Evolutionary conservation across 495 filamentous ascomycete genomes (phyloP).

Genomic region (Talaromyces trachyspermus): DNA sequence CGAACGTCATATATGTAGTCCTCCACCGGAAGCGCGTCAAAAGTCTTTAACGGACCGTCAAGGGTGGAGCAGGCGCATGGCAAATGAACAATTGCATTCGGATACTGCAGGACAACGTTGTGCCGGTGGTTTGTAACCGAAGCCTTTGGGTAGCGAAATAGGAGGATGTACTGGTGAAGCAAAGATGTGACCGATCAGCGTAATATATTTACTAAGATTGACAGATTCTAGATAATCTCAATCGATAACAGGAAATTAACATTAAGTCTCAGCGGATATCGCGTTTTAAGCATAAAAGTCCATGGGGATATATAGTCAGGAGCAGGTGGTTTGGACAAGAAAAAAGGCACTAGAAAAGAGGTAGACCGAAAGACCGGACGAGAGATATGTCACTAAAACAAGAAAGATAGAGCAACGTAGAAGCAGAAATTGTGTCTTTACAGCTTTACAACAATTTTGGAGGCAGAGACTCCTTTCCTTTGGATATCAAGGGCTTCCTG

Average conservation of each 20-base stretch:
- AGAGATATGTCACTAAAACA: too few species aligned
- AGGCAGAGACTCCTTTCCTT: slow-evolving; percentile 14
- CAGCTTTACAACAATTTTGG: slow-evolving; percentile 7
- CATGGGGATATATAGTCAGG: not conserved
- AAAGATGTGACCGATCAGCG: too few species aligned
- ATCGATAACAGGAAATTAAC: not conserved
- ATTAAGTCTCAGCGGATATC: slow-evolving; percentile 1
- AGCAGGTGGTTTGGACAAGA: too few species aligned
- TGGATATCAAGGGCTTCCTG: slow-evolving; percentile 4
- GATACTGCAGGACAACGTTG: slow-evolving; percentile 83
- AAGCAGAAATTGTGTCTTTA: not conserved
- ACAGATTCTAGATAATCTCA: not conserved
- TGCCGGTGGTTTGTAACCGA: slow-evolving; percentile 74
- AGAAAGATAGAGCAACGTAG: not conserved
- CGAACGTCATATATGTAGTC: slow-evolving; percentile 90
- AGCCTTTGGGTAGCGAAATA: too few species aligned
- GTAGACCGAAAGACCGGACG: too few species aligned
- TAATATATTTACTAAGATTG: not conserved
- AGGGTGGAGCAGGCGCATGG: slow-evolving; percentile 98
- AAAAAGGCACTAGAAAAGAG: too few species aligned
- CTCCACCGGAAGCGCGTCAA: slow-evolving; percentile 93
- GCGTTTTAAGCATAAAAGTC: not conserved
- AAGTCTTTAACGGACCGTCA: slow-evolving; percentile 98
- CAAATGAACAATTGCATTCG: slow-evolving; percentile 98
- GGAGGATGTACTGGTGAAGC: too few species aligned